Base-by-base conservation (phyloP, 257 asterid genomes). In the Nicotiana knightiana region DNA sequence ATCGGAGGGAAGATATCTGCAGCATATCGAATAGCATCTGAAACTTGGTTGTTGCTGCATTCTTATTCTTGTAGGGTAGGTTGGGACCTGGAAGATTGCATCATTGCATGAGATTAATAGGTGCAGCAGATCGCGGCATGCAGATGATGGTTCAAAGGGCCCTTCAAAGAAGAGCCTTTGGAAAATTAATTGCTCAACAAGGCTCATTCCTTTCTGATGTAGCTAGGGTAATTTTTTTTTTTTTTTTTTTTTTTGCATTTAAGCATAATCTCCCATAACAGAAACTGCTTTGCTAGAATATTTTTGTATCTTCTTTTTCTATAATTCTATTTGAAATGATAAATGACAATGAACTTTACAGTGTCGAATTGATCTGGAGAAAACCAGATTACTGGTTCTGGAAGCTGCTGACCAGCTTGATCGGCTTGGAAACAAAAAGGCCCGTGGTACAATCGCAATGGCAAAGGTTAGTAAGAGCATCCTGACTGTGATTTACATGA, bases 381-480 rank as follows among this genome's bases (percentile, higher is more conserved):
- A 90, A 77, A 90, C 98, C 48, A 89, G 98, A 80, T 84, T 95
- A 84, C 88, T 95, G 82, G 96, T 95, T 90, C 91, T 95, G 15
- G 98, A 95, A 91, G 99, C 98, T 76, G 99, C 99, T 53, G 97
- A 91, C 86, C 98, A 92, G 86, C 99, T 93, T 77, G 98, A 95
- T 85, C 90, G 91, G 5, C 90, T 89, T 51, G 99, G 98, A 84
- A 95, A 92, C 85, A 93, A 88, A 65, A 85, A 82, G 81, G 97
- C 98, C 57, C 97, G 93, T 5, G 97, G 98, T 62, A 93, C 88
- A 73, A 87, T 96, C 37, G 97, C 99, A 83, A 96, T 94, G 99
- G 99, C 98, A 84, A 94, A 96, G 97, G 99, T 93, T 46, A 75
- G 43, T 9, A 48, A 73, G 28, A 51, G 21, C 79, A 48, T 73